Evolutionary conservation across 148 eudicot genomes (phyloP).

Genomic region (Camellia sinensis): DNA sequence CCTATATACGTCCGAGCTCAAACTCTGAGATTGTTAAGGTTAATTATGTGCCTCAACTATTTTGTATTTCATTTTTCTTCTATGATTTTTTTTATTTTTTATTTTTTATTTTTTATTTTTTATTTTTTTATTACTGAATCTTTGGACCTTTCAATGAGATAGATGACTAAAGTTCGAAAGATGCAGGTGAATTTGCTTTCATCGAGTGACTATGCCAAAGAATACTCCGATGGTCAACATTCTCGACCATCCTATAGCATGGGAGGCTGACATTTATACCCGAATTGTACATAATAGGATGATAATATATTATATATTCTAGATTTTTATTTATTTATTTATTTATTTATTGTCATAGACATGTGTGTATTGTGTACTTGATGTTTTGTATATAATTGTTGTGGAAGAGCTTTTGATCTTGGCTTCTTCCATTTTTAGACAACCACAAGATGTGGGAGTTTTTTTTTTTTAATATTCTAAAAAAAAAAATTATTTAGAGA

Average conservation of each 20-base stretch:
- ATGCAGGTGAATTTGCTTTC: slow-evolving; percentile 76
- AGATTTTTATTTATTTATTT: not conserved
- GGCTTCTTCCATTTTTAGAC: not conserved
- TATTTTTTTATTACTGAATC: not conserved
- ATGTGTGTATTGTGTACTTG: not conserved
- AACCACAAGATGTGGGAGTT: too few relatives aligned
- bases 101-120: not conserved
- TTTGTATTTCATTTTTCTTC: not conserved
- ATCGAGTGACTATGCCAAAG: slow-evolving; percentile 43
- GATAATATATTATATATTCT: not conserved
- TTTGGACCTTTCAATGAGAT: slow-evolving; percentile 5
- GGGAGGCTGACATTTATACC: slow-evolving; percentile 52
- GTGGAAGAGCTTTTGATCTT: too few relatives aligned
- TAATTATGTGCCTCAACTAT: not conserved
- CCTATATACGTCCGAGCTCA: slow-evolving; percentile 75
- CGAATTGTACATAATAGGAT: not conserved
- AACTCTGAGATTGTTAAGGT: slow-evolving; percentile 91
- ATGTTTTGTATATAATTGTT: not conserved
- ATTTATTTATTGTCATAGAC: not conserved
- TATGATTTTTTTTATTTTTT: not conserved
- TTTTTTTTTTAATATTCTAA: too few relatives aligned
- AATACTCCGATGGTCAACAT: slow-evolving; percentile 30
- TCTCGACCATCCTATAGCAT: slow-evolving; percentile 37
- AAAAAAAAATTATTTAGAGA: too few relatives aligned
- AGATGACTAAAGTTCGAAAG: not conserved